A percentile compares a stretch with the other conserved stretches of the same genome.
Evolutionary conservation across 805 yeast genomes (phyloP).

Genomic region (Ogataea henricii): DNA sequence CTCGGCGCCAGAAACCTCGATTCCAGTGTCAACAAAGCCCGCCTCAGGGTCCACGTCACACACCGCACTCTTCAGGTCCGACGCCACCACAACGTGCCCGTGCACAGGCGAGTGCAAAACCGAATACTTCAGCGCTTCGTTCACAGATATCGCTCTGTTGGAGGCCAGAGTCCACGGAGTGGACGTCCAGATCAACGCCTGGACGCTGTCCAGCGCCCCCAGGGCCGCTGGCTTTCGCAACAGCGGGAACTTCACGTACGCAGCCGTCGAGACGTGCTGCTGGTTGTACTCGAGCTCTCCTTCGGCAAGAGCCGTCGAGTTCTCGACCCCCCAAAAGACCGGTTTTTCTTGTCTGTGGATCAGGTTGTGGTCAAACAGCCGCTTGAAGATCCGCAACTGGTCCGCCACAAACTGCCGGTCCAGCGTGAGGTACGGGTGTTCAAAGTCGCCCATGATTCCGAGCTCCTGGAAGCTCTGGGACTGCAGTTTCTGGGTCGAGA

Average conservation of each 20-base stretch:
- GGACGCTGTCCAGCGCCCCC: slow-evolving; percentile 14
- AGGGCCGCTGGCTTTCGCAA: slow-evolving; percentile 22
- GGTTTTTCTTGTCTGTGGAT: slow-evolving; percentile 89
- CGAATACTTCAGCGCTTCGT: slow-evolving; percentile 59
- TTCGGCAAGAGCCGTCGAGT: slow-evolving; percentile 93
- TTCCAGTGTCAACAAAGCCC: slow-evolving; percentile 24
- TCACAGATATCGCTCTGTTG: slow-evolving; percentile 78
- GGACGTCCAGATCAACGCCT: slow-evolving; percentile 86
- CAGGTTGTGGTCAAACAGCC: slow-evolving; percentile 63
- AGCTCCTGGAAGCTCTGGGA: slow-evolving; percentile 61
- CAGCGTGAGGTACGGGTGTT: slow-evolving; percentile 72
- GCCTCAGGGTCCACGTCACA: slow-evolving; percentile 34
- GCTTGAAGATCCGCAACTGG: slow-evolving; percentile 71
- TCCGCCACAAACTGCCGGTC: slow-evolving; percentile 67
- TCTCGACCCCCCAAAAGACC: slow-evolving; percentile 96
- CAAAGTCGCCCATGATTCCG: slow-evolving; percentile 86
- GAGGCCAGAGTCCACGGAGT: slow-evolving; percentile 98
- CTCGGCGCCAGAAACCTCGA: slow-evolving; percentile 42
- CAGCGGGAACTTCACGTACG: slow-evolving; percentile 67
- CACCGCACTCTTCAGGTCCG: slow-evolving; percentile 45
- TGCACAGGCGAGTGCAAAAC: slow-evolving; percentile 38
- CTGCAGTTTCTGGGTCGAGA: slow-evolving; percentile 65
- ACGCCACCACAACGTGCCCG: slow-evolving; percentile 59
- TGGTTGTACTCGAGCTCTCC: slow-evolving; percentile 90
- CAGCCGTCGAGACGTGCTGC: slow-evolving; percentile 67